phyloP scores from a whole-genome alignment of 2,329 filamentous ascomycete species.

The Aureobasidium vineae region DNA sequence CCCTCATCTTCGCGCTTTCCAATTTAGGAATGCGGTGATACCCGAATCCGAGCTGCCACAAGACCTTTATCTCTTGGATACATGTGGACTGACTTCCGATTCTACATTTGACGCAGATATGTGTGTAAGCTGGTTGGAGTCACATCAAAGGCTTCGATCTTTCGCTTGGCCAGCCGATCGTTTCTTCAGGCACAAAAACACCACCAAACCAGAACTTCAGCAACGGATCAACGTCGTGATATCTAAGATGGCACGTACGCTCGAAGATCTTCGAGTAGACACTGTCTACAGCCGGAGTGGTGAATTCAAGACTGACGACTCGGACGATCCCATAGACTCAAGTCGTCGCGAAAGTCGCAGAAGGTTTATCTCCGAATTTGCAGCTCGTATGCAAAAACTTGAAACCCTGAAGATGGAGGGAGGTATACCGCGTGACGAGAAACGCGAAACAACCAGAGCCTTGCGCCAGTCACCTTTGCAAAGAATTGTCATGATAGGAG shows the following conservation, averaged over 20 bases:
- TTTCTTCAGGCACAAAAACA: slow-evolving; percentile 42
- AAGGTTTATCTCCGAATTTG: slow-evolving; percentile 46
- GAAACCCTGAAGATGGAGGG: slow-evolving; percentile 50
- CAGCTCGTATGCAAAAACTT: slow-evolving; percentile 43
- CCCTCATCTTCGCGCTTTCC: slow-evolving; percentile 47
- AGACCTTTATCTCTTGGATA: slow-evolving; percentile 40
- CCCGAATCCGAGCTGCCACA: slow-evolving; percentile 39
- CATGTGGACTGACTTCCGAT: neutral
- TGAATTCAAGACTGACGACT: slow-evolving; percentile 34
- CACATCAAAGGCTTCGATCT: slow-evolving; percentile 45
- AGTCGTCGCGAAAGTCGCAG: slow-evolving; percentile 29
- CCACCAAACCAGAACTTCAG: slow-evolving; percentile 33
- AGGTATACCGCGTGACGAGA: slow-evolving; percentile 49
- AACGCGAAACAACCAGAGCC: slow-evolving; percentile 47
- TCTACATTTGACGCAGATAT: neutral
- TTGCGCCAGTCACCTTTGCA: slow-evolving; percentile 44
- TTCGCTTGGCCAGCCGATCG: slow-evolving; percentile 49
- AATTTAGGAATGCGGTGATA: slow-evolving; percentile 47
- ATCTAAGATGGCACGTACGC: slow-evolving; percentile 41
- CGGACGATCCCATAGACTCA: neutral
- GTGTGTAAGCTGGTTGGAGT: slow-evolving; percentile 47
- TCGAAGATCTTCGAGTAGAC: slow-evolving; percentile 47
- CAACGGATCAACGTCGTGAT: slow-evolving; percentile 37
- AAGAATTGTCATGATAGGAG: slow-evolving; percentile 49
- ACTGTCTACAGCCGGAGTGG: slow-evolving; percentile 32